Percentiles rank a stretch among this genome's conserved stretches.
Evolutionary conservation across 441 rosid species (phyloP).

Genomic region (Mallotus japonicus): DNA sequence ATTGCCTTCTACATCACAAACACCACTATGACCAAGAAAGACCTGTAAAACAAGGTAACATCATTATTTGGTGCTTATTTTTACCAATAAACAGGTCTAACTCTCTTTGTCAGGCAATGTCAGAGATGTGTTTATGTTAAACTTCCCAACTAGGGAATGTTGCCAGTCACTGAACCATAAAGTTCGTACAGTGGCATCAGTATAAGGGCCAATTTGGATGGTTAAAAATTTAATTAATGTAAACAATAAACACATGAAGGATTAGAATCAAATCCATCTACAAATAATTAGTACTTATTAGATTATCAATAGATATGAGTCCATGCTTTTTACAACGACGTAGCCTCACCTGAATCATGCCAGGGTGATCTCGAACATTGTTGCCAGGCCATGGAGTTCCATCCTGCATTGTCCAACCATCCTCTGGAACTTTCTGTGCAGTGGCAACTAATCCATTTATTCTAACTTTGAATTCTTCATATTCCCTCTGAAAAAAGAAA

Average conservation of each 20-base stretch:
- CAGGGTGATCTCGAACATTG: slow-evolving; percentile 83
- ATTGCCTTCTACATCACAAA: slow-evolving; percentile 80
- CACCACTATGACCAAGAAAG: slow-evolving; percentile 88
- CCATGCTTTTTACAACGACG: background rate
- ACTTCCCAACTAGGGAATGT: background rate
- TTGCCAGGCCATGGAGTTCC: slow-evolving; percentile 99
- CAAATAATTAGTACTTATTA: background rate
- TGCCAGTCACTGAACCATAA: background rate
- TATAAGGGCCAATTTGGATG: background rate
- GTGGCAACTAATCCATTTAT: slow-evolving; percentile 82
- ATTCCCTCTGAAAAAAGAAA: slow-evolving; percentile 67
- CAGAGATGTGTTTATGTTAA: background rate
- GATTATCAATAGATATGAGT: slow-evolving; percentile 1
- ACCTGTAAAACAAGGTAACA: slow-evolving; percentile 44
- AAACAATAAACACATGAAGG: too few relatives aligned
- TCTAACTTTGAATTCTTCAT: slow-evolving; percentile 87
- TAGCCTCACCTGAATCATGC: slow-evolving; percentile 86
- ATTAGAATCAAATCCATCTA: background rate
- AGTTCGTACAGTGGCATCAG: background rate
- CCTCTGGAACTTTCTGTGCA: slow-evolving; percentile 97
- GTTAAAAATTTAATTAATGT: too few relatives aligned
- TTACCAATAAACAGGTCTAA: background rate
- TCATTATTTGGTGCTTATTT: background rate
- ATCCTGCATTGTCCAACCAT: slow-evolving; percentile 99
- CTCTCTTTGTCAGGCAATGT: background rate